Conservation (phyloP, 2,329 filamentous ascomycete genomes). For the Colletotrichum somersetense region DNA sequence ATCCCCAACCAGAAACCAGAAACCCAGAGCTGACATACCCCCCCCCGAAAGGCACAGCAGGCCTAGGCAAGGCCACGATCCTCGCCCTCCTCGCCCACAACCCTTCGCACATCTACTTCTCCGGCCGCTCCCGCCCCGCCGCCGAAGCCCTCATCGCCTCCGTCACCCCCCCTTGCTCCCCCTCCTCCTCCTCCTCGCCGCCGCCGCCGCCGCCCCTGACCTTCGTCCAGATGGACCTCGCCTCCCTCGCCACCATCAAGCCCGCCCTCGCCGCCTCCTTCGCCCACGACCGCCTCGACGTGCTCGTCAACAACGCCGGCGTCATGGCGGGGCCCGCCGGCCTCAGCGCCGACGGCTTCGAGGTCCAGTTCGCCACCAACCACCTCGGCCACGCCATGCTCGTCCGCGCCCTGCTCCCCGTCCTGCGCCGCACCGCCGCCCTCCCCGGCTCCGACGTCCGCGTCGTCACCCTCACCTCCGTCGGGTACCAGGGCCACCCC, state of each 20-base stretch:
- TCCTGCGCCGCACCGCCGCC: conserved; percentile 23
- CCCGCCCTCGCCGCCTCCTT: conserved; percentile 1
- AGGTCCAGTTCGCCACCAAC: conserved; percentile 46
- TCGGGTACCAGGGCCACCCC: conserved; percentile 43
- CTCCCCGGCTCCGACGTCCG: conserved; percentile 28
- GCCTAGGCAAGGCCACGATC: conserved; percentile 35
- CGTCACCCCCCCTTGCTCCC: not conserved
- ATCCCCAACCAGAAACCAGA: not conserved
- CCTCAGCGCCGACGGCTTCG: conserved; percentile 44
- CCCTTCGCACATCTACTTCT: conserved; percentile 67
- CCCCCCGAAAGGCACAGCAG: conserved; percentile 29
- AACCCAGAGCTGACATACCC: not conserved
- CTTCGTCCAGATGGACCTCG: conserved; percentile 61
- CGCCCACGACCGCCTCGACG: conserved; percentile 55
- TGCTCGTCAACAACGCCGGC: conserved; percentile 50
- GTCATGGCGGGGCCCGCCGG: conserved; percentile 40
- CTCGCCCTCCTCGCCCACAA: conserved; percentile 50
- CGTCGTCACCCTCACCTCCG: conserved; percentile 30
- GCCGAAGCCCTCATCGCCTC: conserved; percentile 59
- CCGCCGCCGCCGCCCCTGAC: conserved; percentile 42
- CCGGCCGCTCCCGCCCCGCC: conserved; percentile 60
- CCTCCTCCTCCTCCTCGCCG: conserved; percentile 35
- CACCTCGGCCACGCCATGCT: conserved; percentile 41
- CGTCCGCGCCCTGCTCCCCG: conserved; percentile 46
- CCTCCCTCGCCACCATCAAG: conserved; percentile 61